Conservation (phyloP, 106 monocot genomes). For the Allium fistulosum region DNA sequence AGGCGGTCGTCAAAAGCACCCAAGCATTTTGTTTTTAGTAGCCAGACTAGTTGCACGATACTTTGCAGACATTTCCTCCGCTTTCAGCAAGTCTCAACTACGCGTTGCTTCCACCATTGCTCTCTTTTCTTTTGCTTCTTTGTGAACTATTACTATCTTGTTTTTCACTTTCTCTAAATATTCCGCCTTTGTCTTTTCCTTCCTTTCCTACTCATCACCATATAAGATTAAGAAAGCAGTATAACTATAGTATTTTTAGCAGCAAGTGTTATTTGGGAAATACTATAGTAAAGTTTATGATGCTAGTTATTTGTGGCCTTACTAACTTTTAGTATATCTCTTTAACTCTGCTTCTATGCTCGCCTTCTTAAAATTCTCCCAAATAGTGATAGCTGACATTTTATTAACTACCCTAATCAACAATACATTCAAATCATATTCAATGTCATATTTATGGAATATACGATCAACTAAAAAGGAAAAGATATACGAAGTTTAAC, state of each 20-base stretch:
- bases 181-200: constrained; percentile 18
- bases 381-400: constrained; percentile 3
- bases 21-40: too few relatives aligned
- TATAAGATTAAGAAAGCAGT: background rate
- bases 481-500: background rate
- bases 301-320: too few relatives aligned
- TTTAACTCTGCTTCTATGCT: constrained; percentile 7
- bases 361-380: constrained; percentile 13
- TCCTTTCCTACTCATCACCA: constrained; percentile 5
- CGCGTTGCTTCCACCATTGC: constrained; percentile 11
- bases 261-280: too few relatives aligned
- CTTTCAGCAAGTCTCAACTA: constrained; percentile 8
- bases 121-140: constrained; percentile 19
- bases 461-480: too few relatives aligned
- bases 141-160: constrained; percentile 14
- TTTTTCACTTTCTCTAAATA: constrained; percentile 23
- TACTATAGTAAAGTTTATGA: too few relatives aligned
- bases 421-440: too few relatives aligned
- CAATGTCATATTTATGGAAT: too few relatives aligned
- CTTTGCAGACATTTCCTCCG: constrained; percentile 14
- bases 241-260: too few relatives aligned
- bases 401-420: constrained; percentile 2
- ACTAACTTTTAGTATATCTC: background rate
- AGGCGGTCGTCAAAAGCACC: too few relatives aligned
- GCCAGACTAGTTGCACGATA: background rate